Evolutionary conservation across 164 flowering plant species (phyloP), one percentile per base, ranked within the genome.

Genomic region (Taxillus chinensis): DNA sequence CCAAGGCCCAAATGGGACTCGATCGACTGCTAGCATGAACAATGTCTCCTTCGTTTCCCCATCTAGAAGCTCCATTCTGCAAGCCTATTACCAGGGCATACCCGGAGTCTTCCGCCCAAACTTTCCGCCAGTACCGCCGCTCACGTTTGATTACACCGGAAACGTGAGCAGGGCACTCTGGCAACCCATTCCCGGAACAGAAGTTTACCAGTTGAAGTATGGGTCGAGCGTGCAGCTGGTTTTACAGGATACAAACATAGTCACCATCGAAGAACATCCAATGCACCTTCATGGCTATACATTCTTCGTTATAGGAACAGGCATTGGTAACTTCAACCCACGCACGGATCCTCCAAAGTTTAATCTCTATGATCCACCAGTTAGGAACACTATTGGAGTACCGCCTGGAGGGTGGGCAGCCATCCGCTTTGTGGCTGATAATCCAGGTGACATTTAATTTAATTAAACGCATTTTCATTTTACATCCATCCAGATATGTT

Each of bases 261-360:
- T 83, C 54, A 65, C 84, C 0, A 75, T 80, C 1, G 98, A 92
- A 67, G 83, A 87, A 58, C 98, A 92, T 61, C 98, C 98, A 0
- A 83, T 89, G 75, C 98, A 92, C 73, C 80, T 92, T 15, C 98
- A 92, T 68, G 98, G 98, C 3, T 81, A 85, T 68, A 76, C 82
- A 49, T 87, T 92, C 80, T 87, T 70, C 41, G 77, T 89, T 1
- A 62, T 92, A 17, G 98, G 83, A 2, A 67, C 67, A 52, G 98
- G 96, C 3, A 78, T 79, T 59, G 96, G 98, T 0, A 92, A 89
- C 66, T 92, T 85, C 63, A 67, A 92, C 65, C 76, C 92, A 0
- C 41, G 12, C 13, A 82, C 60, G n/a, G 98, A 89, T 64, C 59
- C 92, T 4, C 71, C 82, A 0, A 84, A 70, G 15, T 89, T 92